These are phyloP conservation scores for Stemphylium vesicarium DNA, from an alignment of 2,329 filamentous ascomycete species.

Conservation along the genomic window DNA sequence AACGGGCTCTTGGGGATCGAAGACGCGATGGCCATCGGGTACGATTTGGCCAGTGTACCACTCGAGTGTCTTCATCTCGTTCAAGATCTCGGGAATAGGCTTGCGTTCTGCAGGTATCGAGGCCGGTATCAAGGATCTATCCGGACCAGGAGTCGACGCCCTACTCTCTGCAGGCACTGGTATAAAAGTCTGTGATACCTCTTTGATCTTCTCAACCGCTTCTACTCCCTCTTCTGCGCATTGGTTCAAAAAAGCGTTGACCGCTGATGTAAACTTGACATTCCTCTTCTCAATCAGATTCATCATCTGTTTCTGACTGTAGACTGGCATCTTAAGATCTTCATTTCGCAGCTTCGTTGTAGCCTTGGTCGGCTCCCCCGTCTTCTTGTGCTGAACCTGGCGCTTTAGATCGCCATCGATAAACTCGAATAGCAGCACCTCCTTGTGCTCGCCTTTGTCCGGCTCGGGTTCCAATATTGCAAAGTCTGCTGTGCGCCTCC, in stretches of 20 bases:
- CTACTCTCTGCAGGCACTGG: slow-evolving; percentile 63
- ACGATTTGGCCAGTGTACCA: slow-evolving; percentile 96
- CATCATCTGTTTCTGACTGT: slow-evolving; percentile 90
- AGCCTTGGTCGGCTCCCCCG: slow-evolving; percentile 73
- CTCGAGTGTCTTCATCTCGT: slow-evolving; percentile 78
- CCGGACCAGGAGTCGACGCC: slow-evolving; percentile 50
- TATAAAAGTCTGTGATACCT: slow-evolving; percentile 65
- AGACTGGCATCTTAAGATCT: slow-evolving; percentile 88
- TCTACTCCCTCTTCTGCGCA: slow-evolving; percentile 71
- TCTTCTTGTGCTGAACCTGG: slow-evolving; percentile 74
- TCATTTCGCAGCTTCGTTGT: slow-evolving; percentile 75
- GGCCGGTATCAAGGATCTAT: slow-evolving; percentile 62
- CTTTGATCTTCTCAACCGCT: slow-evolving; percentile 68
- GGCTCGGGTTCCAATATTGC: slow-evolving; percentile 45
- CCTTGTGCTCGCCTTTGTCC: slow-evolving; percentile 57
- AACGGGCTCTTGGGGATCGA: slow-evolving; percentile 81
- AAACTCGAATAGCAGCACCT: slow-evolving; percentile 91
- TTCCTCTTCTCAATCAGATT: slow-evolving; percentile 89
- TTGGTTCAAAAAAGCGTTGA: slow-evolving; percentile 77
- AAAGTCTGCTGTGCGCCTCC: slow-evolving; percentile 58
- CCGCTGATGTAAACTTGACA: slow-evolving; percentile 76
- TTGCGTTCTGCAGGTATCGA: slow-evolving; percentile 82
- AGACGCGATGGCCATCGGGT: slow-evolving; percentile 87
- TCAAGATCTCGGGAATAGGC: slow-evolving; percentile 81
- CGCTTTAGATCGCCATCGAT: slow-evolving; percentile 88